Conservation (phyloP, 352 stramenopile genomes). For the Globisporangium spiculum region DNA sequence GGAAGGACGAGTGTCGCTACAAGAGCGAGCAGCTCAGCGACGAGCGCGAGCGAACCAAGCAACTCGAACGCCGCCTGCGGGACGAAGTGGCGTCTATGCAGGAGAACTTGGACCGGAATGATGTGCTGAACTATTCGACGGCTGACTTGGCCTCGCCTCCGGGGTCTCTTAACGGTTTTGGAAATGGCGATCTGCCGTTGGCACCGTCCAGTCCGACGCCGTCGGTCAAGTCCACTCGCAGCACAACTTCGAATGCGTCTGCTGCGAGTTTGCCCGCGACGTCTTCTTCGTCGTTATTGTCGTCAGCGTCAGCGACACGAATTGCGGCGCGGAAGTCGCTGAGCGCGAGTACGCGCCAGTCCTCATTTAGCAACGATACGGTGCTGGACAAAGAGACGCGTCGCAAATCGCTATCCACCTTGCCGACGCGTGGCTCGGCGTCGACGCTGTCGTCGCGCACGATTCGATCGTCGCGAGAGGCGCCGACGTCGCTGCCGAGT, state of each 20-base stretch:
- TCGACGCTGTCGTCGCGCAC: conserved; percentile 22
- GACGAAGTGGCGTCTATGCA: conserved; percentile 26
- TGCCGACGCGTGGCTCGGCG: conserved; percentile 30
- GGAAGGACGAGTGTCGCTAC: conserved; percentile 47
- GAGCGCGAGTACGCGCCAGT: conserved; percentile 9
- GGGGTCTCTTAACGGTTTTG: conserved; percentile 8
- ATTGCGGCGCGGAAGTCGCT: conserved; percentile 8
- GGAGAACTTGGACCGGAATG: conserved; percentile 27
- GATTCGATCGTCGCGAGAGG: conserved; percentile 16
- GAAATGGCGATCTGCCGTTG: neutral
- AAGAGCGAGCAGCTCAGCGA: conserved; percentile 49
- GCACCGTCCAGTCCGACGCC: conserved; percentile 36
- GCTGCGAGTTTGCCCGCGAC: conserved; percentile 23
- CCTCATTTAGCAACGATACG: conserved; percentile 15
- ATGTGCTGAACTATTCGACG: conserved; percentile 11
- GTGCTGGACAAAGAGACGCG: conserved; percentile 26
- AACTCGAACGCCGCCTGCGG: conserved; percentile 45
- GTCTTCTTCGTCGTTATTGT: neutral
- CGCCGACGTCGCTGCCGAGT: conserved; percentile 18
- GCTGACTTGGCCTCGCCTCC: conserved; percentile 15
- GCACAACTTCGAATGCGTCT: conserved; percentile 41
- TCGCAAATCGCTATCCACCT: conserved; percentile 44
- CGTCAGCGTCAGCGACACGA: conserved; percentile 7
- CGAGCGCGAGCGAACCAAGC: conserved; percentile 36
- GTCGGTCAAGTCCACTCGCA: conserved; percentile 46